Evolutionary conservation across 352 stramenopile genomes (phyloP).

Genomic region (Globisporangium acanthophoron): DNA sequence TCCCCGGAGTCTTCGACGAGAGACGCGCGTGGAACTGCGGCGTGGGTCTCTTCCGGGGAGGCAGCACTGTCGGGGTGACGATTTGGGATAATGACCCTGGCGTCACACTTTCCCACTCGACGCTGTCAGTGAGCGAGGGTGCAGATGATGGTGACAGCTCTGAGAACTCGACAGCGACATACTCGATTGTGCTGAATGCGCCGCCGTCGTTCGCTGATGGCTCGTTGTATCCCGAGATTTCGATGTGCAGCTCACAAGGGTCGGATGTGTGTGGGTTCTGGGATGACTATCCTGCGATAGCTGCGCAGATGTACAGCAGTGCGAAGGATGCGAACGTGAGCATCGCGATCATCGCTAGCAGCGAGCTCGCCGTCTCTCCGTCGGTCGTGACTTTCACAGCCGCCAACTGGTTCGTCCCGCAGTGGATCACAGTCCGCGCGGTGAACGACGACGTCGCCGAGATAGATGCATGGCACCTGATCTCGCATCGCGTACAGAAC

Average conservation of each 20-base stretch:
- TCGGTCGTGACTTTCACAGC: conserved; percentile 58
- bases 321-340: conserved; percentile 34
- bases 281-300: conserved; percentile 27
- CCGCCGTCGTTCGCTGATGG: conserved; percentile 22
- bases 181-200: conserved; percentile 64
- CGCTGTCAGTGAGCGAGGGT: conserved; percentile 32
- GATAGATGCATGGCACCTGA: conserved; percentile 21
- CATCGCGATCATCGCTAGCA: conserved; percentile 45
- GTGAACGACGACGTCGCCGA: conserved; percentile 44
- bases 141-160: neutral
- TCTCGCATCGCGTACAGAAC: conserved; percentile 58
- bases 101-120: conserved; percentile 43
- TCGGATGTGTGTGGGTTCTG: conserved; percentile 50
- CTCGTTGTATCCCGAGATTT: conserved; percentile 9
- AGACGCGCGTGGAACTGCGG: conserved; percentile 71
- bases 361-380: conserved; percentile 42
- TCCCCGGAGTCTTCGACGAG: conserved; percentile 35
- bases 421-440: conserved; percentile 42
- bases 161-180: conserved; percentile 12
- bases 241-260: conserved; percentile 23
- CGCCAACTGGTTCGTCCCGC: conserved; percentile 56
- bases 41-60: conserved; percentile 31
- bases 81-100: conserved; percentile 79
- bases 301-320: conserved; percentile 24
- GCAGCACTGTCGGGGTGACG: conserved; percentile 42